phyloP scores from a whole-genome alignment of 106 monocot genomes.

The Amphibolis antarctica region DNA sequence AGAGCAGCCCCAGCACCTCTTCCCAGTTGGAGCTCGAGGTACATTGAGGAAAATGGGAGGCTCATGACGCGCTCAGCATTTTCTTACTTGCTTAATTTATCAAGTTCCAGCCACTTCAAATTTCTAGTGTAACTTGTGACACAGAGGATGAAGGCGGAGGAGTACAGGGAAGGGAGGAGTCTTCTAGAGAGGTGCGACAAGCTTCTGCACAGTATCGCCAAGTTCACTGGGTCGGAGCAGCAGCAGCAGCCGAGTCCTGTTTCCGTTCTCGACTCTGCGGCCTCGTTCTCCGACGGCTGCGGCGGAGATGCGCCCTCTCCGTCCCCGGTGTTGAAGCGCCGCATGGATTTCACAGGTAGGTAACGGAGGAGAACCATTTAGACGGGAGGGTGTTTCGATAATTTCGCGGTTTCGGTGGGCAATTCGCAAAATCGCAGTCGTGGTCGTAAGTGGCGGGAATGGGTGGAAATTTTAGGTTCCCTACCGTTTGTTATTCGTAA shows the following conservation, averaged over 20 bases:
- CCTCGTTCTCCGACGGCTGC: slow-evolving; percentile 36
- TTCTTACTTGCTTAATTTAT: neutral
- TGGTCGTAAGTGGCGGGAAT: neutral
- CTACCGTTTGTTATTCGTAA: neutral
- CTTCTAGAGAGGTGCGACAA: slow-evolving; percentile 80
- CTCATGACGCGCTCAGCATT: too few relatives aligned
- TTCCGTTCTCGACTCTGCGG: slow-evolving; percentile 65
- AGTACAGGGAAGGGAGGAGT: slow-evolving; percentile 33
- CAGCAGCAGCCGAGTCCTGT: slow-evolving; percentile 92
- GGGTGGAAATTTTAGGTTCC: neutral
- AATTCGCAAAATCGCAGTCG: too few relatives aligned
- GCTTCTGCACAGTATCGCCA: slow-evolving; percentile 69
- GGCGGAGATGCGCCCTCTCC: slow-evolving; percentile 30
- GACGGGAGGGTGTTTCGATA: neutral
- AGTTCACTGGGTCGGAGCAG: slow-evolving; percentile 30
- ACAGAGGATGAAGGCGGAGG: slow-evolving; percentile 33
- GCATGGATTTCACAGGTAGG: slow-evolving; percentile 57
- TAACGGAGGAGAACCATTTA: neutral
- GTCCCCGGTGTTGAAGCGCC: slow-evolving; percentile 28
- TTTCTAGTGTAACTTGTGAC: neutral
- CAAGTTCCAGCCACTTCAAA: too few relatives aligned
- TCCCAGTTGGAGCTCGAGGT: slow-evolving; percentile 58
- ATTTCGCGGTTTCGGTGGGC: too few relatives aligned
- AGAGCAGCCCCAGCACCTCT: slow-evolving; percentile 31
- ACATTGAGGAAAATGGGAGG: slow-evolving; percentile 2